Conservation (phyloP, 2,329 filamentous ascomycete genomes). For the Microdochium trichocladiopsis region DNA sequence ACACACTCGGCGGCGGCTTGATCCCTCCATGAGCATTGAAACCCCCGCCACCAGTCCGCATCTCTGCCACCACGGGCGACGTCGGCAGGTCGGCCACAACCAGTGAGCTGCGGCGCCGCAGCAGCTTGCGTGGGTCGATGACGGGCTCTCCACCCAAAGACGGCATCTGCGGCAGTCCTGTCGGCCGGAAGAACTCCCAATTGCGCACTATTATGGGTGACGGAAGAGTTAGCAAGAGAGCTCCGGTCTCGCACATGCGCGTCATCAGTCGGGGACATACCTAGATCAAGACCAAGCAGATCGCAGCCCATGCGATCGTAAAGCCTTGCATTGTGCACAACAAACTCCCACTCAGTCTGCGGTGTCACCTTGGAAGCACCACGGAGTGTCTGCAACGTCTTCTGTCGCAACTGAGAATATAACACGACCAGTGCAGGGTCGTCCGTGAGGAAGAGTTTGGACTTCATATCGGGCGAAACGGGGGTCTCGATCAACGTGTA, state of each 20-base stretch:
- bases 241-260: too few species aligned
- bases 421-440: conserved; percentile 84
- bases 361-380: conserved; percentile 79
- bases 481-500: conserved; percentile 66
- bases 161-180: conserved; percentile 24
- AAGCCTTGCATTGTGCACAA: conserved; percentile 75
- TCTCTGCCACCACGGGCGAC: conserved; percentile 28
- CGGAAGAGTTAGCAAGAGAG: too few species aligned
- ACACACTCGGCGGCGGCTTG: conserved; percentile 63
- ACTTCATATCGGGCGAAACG: conserved; percentile 60
- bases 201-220: conserved; percentile 61
- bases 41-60: conserved; percentile 31
- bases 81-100: conserved; percentile 69
- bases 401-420: conserved; percentile 78
- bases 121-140: conserved; percentile 59
- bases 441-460: conserved; percentile 78
- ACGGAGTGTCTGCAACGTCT: conserved; percentile 73
- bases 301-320: conserved; percentile 94
- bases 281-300: conserved; percentile 76
- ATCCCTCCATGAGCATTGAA: conserved; percentile 21
- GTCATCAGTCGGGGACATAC: conserved; percentile 41
- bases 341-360: conserved; percentile 79
- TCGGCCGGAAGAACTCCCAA: conserved; percentile 66
- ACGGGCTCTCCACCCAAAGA: conserved; percentile 32
- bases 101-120: conserved; percentile 66